Conservation (phyloP, 305 asterid genomes). For the Fraxinus baroniana region DNA sequence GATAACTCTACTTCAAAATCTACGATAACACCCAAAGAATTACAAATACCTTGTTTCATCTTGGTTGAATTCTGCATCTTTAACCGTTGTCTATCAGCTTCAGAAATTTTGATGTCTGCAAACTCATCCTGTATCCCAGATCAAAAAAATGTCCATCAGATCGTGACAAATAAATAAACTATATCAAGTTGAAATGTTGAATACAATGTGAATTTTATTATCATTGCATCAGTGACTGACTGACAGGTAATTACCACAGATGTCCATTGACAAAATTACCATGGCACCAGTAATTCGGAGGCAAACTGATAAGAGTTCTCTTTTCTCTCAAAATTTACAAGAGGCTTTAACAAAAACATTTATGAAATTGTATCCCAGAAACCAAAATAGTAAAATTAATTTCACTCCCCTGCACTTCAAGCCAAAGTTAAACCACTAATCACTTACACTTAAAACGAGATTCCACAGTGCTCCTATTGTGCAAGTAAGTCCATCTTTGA, state of each 20-base stretch:
- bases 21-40: background rate
- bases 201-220: background rate
- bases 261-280: background rate
- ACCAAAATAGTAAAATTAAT: background rate
- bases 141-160: constrained; percentile 4
- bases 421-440: background rate
- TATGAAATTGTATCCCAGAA: background rate
- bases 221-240: background rate
- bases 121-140: constrained; percentile 48
- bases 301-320: background rate
- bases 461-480: background rate
- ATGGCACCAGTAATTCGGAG: background rate
- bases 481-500: background rate
- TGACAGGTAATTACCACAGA: background rate
- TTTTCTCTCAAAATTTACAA: background rate
- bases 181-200: background rate
- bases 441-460: background rate
- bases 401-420: background rate
- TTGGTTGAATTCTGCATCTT: constrained; percentile 43
- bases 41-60: constrained; percentile 46
- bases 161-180: constrained; percentile 9
- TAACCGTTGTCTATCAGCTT: constrained; percentile 47
- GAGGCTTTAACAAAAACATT: background rate
- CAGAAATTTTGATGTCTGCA: constrained; percentile 43
- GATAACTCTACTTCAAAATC: constrained; percentile 1